Evolutionary conservation across 2,329 filamentous ascomycete species (phyloP).

Genomic region (Trichoderma afroharzianum): DNA sequence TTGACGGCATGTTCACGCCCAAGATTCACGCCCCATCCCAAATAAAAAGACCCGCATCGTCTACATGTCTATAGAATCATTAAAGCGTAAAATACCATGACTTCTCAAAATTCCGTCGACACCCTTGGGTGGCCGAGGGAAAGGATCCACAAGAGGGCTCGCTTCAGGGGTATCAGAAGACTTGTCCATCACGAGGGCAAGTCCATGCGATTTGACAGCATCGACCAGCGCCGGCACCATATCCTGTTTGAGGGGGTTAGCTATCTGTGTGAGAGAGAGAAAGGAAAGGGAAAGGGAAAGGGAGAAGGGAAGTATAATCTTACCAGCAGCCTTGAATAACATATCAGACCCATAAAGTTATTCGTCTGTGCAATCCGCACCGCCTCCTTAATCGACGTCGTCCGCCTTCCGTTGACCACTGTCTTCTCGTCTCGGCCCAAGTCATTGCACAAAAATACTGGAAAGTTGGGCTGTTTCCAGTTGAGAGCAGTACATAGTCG

Average conservation of each 20-base stretch:
- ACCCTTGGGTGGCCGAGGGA: slow-evolving; percentile 66
- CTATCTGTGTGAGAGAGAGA: background rate
- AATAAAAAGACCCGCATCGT: background rate
- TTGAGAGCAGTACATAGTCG: slow-evolving; percentile 91
- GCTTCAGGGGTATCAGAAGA: slow-evolving; percentile 54
- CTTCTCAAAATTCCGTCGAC: slow-evolving; percentile 83
- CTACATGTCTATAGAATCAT: slow-evolving; percentile 77
- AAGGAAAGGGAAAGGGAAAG: no score
- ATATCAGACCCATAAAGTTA: slow-evolving; percentile 97
- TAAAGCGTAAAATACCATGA: slow-evolving; percentile 87
- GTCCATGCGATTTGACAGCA: slow-evolving; percentile 88
- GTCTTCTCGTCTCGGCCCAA: slow-evolving; percentile 61
- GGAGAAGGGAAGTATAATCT: slow-evolving; percentile 27
- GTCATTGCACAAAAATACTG: slow-evolving; percentile 92
- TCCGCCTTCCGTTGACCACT: slow-evolving; percentile 62
- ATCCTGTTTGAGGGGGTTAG: slow-evolving; percentile 52
- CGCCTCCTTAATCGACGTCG: slow-evolving; percentile 88
- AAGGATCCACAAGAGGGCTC: slow-evolving; percentile 44
- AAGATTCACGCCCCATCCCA: background rate
- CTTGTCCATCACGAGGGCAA: slow-evolving; percentile 88
- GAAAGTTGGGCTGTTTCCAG: slow-evolving; percentile 99
- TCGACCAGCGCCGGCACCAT: slow-evolving; percentile 90
- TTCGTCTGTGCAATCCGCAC: slow-evolving; percentile 91
- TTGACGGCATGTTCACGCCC: background rate
- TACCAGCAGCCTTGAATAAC: slow-evolving; percentile 81